Evolutionary conservation across 2,329 filamentous ascomycete genomes (phyloP).

Genomic region (Hypoxylon sp.): DNA sequence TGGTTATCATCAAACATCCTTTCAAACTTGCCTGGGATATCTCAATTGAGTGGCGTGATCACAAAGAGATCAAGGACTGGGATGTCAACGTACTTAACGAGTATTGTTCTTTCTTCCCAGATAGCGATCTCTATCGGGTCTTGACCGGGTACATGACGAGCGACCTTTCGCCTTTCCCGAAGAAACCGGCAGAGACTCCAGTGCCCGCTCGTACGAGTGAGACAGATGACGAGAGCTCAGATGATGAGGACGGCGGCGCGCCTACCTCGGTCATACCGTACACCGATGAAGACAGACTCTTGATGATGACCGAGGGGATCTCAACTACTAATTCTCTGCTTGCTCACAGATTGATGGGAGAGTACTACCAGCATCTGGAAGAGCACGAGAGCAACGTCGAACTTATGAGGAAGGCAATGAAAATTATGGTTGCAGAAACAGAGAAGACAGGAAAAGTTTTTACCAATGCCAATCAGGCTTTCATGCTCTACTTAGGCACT

Average conservation of each 20-base stretch:
- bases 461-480: constrained; percentile 77
- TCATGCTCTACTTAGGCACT: constrained; percentile 85
- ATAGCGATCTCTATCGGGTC: constrained; percentile 84
- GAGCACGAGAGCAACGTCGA: constrained; percentile 88
- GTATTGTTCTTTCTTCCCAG: constrained; percentile 87
- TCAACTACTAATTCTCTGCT: constrained; percentile 78
- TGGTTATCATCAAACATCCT: constrained; percentile 96
- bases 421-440: constrained; percentile 70
- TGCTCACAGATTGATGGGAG: constrained; percentile 83
- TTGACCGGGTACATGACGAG: constrained; percentile 86
- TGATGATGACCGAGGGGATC: constrained; percentile 84
- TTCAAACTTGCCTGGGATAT: constrained; percentile 93
- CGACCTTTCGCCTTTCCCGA: constrained; percentile 84
- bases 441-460: constrained; percentile 77
- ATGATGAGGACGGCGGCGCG: constrained; percentile 69
- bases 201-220: constrained; percentile 48
- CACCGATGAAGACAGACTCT: constrained; percentile 81
- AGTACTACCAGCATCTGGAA: constrained; percentile 86
- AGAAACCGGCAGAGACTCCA: constrained; percentile 45
- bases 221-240: constrained; percentile 63
- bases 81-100: constrained; percentile 83
- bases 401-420: constrained; percentile 79
- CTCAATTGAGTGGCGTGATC: constrained; percentile 88
- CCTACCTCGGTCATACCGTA: constrained; percentile 69
- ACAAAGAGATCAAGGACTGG: constrained; percentile 79